phyloP scores from a whole-genome alignment of 257 asterid genomes.

The Solanum peruvianum region DNA sequence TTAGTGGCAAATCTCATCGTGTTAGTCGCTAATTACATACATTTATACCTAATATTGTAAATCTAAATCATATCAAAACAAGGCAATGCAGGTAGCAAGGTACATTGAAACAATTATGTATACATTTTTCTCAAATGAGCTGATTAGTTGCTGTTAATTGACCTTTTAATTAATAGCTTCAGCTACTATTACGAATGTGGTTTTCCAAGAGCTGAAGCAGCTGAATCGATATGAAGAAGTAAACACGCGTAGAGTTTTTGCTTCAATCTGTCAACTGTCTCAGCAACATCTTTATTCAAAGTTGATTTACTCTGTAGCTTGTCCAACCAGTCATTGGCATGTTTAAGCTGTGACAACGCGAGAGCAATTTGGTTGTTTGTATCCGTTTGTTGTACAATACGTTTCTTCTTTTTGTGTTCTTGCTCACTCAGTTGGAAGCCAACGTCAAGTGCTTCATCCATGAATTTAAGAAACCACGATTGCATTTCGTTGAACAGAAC shows the following conservation, averaged over 20 bases:
- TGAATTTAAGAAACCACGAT: slow-evolving; percentile 68
- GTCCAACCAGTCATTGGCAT: slow-evolving; percentile 73
- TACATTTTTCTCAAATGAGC: not conserved
- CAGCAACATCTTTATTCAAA: slow-evolving; percentile 28
- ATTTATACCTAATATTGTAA: not conserved
- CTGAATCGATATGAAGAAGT: slow-evolving; percentile 73
- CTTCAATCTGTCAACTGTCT: slow-evolving; percentile 56
- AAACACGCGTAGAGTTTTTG: slow-evolving; percentile 67
- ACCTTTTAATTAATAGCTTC: not conserved
- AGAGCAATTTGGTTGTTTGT: slow-evolving; percentile 51
- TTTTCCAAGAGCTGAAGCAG: slow-evolving; percentile 66
- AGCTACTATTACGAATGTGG: slow-evolving; percentile 1
- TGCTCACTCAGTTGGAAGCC: slow-evolving; percentile 33
- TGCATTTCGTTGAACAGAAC: slow-evolving; percentile 34
- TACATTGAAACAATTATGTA: not conserved
- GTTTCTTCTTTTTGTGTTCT: slow-evolving; percentile 38
- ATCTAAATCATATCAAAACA: not conserved
- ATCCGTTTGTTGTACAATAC: slow-evolving; percentile 13
- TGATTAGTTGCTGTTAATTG: not conserved
- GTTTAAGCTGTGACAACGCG: slow-evolving; percentile 65
- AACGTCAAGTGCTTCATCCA: slow-evolving; percentile 51
- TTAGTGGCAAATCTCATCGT: not conserved
- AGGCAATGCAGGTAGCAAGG: not conserved
- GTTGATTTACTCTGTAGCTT: slow-evolving; percentile 21
- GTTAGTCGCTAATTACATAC: not conserved